Evolutionary conservation across 2,329 filamentous ascomycete genomes (phyloP).

Genomic region (Colletotrichum noveboracense): DNA sequence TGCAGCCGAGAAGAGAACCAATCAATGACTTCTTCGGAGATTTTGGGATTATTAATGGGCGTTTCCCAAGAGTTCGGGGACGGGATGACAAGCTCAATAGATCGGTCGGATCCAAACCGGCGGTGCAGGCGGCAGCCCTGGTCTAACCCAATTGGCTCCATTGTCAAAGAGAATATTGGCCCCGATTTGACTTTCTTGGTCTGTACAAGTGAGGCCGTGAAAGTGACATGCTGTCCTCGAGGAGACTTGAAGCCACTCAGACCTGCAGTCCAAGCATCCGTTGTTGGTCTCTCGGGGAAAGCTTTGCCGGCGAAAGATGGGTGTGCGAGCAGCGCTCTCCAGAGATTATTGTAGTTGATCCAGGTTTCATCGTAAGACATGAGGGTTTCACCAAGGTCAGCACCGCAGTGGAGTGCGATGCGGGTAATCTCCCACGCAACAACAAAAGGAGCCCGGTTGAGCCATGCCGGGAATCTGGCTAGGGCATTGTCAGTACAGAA

Average conservation of each 20-base stretch:
- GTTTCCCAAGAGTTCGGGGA: slow-evolving; percentile 37
- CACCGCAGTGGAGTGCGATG: slow-evolving; percentile 49
- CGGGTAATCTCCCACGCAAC: slow-evolving; percentile 59
- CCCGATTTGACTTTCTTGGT: slow-evolving; percentile 25
- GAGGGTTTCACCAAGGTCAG: slow-evolving; percentile 40
- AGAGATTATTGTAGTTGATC: slow-evolving; percentile 49
- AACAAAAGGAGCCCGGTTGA: slow-evolving; percentile 51
- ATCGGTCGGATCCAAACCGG: slow-evolving; percentile 63
- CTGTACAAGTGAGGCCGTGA: slow-evolving; percentile 38
- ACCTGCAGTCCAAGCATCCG: slow-evolving; percentile 51
- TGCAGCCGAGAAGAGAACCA: slow-evolving; percentile 48
- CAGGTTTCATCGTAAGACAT: slow-evolving; percentile 45
- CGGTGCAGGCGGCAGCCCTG: slow-evolving; percentile 56
- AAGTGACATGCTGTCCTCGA: slow-evolving; percentile 41
- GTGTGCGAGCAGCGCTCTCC: slow-evolving; percentile 43
- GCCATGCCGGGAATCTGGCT: slow-evolving; percentile 18
- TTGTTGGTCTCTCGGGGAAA: slow-evolving; percentile 52
- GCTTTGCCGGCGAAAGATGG: slow-evolving; percentile 45
- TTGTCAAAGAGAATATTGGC: slow-evolving; percentile 48
- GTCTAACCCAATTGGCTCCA: slow-evolving; percentile 55
- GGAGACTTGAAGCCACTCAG: slow-evolving; percentile 38
- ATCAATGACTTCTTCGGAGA: slow-evolving; percentile 24
- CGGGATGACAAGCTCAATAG: slow-evolving; percentile 61
- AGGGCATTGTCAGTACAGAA: background rate
- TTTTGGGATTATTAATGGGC: slow-evolving; percentile 26